Conservation (phyloP, 2,329 filamentous ascomycete genomes). For the Epichloe aotearoae region DNA sequence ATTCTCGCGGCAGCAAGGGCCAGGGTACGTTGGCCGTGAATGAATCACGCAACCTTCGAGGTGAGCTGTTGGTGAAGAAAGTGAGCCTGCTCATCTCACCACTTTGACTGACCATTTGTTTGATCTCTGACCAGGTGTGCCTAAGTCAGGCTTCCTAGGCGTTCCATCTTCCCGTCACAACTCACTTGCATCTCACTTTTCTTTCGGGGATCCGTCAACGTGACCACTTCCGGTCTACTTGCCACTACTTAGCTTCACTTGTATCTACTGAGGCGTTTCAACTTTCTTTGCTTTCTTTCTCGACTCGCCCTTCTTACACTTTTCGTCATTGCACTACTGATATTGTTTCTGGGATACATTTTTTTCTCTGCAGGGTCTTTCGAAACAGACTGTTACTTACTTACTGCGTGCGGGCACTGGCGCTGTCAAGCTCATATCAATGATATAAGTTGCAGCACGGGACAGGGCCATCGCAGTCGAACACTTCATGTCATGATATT, state of each 20-base stretch:
- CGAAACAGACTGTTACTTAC: neutral
- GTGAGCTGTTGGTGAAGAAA: neutral
- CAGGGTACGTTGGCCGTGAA: neutral
- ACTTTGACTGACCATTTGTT: neutral
- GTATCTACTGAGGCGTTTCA: neutral
- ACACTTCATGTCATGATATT: neutral
- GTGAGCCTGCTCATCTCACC: neutral
- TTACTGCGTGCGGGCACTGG: neutral
- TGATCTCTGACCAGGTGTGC: neutral
- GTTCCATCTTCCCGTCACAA: neutral
- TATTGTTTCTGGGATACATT: neutral
- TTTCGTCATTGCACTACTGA: neutral
- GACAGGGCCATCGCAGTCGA: neutral
- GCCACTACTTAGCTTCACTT: neutral
- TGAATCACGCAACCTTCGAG: neutral
- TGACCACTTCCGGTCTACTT: neutral
- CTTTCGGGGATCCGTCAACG: neutral
- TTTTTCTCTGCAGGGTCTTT: neutral
- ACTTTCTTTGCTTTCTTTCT: neutral
- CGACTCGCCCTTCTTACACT: neutral
- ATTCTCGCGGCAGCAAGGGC: neutral
- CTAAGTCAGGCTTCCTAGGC: neutral
- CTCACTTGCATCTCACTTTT: slow-evolving; percentile 2
- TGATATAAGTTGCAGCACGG: neutral
- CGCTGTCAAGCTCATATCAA: neutral